phyloP scores from a whole-genome alignment of 352 stramenopile genomes.

The Blastocystis sp. region DNA sequence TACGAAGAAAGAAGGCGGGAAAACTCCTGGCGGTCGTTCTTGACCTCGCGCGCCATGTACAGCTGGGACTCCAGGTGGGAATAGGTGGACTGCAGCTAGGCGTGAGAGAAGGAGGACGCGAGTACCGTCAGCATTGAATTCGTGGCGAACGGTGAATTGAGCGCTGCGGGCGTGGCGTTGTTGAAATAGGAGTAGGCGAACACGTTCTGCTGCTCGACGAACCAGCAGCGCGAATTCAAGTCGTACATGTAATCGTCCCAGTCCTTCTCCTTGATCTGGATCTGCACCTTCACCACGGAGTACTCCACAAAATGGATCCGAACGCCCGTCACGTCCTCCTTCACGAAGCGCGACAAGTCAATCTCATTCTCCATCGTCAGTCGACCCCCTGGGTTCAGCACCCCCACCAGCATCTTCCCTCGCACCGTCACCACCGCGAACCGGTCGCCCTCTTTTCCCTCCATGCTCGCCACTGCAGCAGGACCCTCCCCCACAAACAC shows the following conservation, averaged over 20 bases:
- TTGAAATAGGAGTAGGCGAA: constrained; percentile 1
- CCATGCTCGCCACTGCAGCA: background rate
- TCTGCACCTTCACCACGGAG: background rate
- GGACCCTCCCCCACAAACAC: background rate
- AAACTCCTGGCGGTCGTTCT: background rate
- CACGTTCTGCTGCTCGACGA: background rate
- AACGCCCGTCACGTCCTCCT: background rate
- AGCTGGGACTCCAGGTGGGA: background rate
- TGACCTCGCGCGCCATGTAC: constrained; percentile 6
- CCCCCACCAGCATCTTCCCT: background rate
- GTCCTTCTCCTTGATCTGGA: background rate
- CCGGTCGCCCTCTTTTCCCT: background rate
- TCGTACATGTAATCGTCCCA: background rate
- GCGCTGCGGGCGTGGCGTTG: no score
- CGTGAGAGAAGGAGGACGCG: background rate
- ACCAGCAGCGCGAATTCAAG: background rate
- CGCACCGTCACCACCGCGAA: constrained; percentile 21
- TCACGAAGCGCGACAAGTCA: background rate
- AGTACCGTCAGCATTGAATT: constrained; percentile 8
- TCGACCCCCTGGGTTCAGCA: background rate
- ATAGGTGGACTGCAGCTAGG: background rate
- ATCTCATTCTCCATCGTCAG: background rate
- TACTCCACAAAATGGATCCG: background rate
- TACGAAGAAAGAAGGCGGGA: constrained; percentile 5
- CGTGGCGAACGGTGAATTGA: background rate